These are phyloP conservation scores for Gossypium turneri DNA, from an alignment of 345 rosid genomes.

Conservation along the genomic window DNA sequence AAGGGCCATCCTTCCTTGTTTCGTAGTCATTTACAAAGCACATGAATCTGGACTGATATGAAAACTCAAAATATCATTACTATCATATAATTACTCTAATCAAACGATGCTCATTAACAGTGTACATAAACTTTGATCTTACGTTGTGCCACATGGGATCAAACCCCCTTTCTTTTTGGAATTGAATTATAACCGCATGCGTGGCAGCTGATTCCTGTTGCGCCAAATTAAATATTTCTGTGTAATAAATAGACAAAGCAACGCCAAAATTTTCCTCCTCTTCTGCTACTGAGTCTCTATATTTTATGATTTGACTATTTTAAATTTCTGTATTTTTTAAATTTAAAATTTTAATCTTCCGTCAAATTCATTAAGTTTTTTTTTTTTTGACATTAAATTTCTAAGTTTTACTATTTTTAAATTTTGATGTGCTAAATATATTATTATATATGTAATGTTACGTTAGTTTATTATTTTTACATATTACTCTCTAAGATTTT, in stretches of 20 bases:
- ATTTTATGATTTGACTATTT: background rate
- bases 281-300: background rate
- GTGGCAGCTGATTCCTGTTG: background rate
- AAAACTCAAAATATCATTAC: background rate
- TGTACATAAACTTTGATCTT: background rate
- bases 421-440: no score
- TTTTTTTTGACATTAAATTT: no score
- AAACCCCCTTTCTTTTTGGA: background rate
- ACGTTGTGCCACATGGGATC: background rate
- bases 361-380: no score
- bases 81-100: background rate
- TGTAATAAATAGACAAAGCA: background rate
- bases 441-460: no score
- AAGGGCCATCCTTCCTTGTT: constrained; percentile 92
- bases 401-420: no score
- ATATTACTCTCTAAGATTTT: no score
- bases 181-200: background rate
- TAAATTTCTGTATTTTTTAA: background rate
- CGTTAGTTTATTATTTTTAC: no score
- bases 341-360: no score
- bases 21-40: constrained; percentile 82
- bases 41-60: constrained; percentile 34
- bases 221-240: background rate
- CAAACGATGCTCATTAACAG: background rate
- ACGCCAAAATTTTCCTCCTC: background rate